These are phyloP conservation scores for Aspergillus sojae DNA, from an alignment of 2,329 filamentous ascomycete species.

Conservation along the genomic window DNA sequence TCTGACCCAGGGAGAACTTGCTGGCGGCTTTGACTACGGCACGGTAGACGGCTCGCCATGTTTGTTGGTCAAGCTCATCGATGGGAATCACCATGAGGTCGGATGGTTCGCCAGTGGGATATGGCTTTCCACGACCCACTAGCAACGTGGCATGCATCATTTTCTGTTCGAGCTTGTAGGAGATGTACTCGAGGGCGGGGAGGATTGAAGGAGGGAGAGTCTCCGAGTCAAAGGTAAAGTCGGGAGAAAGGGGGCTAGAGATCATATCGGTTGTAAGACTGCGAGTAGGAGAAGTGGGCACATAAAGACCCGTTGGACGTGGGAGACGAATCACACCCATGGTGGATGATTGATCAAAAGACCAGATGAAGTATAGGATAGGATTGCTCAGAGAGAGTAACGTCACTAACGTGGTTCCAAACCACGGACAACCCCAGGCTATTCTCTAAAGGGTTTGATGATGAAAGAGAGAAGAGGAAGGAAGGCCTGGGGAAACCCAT, in stretches of 20 bases:
- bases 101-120: constrained; percentile 40
- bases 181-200: constrained; percentile 47
- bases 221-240: constrained; percentile 42
- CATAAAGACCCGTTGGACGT: constrained; percentile 39
- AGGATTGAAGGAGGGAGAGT: constrained; percentile 38
- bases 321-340: constrained; percentile 42
- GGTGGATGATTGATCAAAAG: constrained; percentile 9
- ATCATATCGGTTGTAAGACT: constrained; percentile 46
- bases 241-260: constrained; percentile 42
- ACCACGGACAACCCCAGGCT: neutral
- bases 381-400: neutral
- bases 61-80: constrained; percentile 32
- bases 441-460: neutral
- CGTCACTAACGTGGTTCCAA: neutral
- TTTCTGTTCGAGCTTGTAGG: constrained; percentile 42
- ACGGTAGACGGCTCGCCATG: constrained; percentile 35
- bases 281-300: constrained; percentile 36
- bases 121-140: constrained; percentile 44
- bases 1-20: constrained; percentile 41
- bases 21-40: constrained; percentile 39
- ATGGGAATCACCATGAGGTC: constrained; percentile 44
- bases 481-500: neutral
- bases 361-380: neutral
- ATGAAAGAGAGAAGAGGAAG: neutral
- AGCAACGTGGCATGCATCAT: constrained; percentile 44